These are phyloP conservation scores for Pseudoscleropodium purum DNA, from an alignment of 225 moss, liverwort and hornwort species.

Conservation along the genomic window DNA sequence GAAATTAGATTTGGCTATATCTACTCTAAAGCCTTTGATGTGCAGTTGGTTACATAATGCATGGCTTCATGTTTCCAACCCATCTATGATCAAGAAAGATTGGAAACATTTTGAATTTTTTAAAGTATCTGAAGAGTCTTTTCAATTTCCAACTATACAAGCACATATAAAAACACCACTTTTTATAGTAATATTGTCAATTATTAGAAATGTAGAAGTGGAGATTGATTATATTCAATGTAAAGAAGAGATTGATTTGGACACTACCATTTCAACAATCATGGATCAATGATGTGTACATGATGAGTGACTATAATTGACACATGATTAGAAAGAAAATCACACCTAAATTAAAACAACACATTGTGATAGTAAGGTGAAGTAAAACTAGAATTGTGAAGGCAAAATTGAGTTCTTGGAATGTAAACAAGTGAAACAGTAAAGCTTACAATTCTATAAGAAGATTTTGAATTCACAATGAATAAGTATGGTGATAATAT, in stretches of 20 bases:
- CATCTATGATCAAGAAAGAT: neutral
- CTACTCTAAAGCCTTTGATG: too few species aligned
- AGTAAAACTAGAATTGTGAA: neutral
- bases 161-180: neutral
- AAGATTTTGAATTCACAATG: too few species aligned
- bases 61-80: neutral
- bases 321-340: neutral
- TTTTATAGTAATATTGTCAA: neutral
- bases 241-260: too few species aligned
- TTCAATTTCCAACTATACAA: neutral
- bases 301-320: neutral
- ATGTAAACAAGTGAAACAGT: neutral
- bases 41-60: too few species aligned
- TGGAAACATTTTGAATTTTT: neutral
- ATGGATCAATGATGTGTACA: neutral
- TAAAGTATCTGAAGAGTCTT: neutral
- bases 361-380: neutral
- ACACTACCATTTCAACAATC: too few species aligned
- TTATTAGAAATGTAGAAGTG: neutral
- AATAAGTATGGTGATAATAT: neutral
- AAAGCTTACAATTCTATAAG: neutral
- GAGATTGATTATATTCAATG: too few species aligned
- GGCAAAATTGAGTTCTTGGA: fast-evolving
- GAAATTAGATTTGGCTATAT: too few species aligned
- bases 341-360: neutral